A percentile compares a stretch with the other conserved stretches of the same genome.
These are phyloP conservation scores for Aspergillus ellipticus DNA, from an alignment of 495 filamentous ascomycete genomes.

Conservation along the genomic window DNA sequence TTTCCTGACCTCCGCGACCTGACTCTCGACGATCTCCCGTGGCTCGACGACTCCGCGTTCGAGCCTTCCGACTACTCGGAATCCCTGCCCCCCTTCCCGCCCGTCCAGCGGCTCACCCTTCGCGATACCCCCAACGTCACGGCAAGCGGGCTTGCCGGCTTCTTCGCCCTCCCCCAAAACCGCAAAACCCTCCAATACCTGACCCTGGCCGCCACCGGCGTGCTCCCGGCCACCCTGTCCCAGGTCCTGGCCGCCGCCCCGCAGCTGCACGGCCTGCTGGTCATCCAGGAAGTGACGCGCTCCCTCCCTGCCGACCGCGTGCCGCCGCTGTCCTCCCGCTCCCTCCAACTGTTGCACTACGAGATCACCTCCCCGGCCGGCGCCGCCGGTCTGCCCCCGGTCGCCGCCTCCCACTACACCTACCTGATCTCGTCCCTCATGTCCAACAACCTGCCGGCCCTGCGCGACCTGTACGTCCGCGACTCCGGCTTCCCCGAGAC, in stretches of 20 bases:
- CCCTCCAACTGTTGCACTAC: conserved; percentile 69
- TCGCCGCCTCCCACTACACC: conserved; percentile 70
- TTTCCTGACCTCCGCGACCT: conserved; percentile 67
- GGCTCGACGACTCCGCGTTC: conserved; percentile 75
- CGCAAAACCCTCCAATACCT: conserved; percentile 55
- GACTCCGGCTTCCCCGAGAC: conserved; percentile 74
- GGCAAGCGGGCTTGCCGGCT: conserved; percentile 59
- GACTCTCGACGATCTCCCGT: conserved; percentile 61
- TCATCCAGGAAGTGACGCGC: conserved; percentile 61
- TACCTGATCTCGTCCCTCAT: conserved; percentile 83
- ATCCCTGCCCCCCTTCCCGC: conserved; percentile 61
- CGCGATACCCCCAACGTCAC: conserved; percentile 67
- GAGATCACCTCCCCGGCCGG: conserved; percentile 66
- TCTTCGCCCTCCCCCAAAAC: conserved; percentile 52
- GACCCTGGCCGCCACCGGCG: conserved; percentile 62
- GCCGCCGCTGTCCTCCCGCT: conserved; percentile 61
- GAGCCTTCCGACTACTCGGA: conserved; percentile 61
- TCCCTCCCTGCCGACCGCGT: conserved; percentile 60
- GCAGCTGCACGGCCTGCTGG: conserved; percentile 58
- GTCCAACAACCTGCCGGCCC: conserved; percentile 65
- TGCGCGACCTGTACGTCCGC: conserved; percentile 77
- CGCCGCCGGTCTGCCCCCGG: conserved; percentile 52
- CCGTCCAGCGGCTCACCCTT: conserved; percentile 65
- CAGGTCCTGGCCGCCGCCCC: conserved; percentile 60
- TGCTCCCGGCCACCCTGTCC: conserved; percentile 59